Conservation (phyloP, 2,329 filamentous ascomycete genomes). For the Nemania abortiva region DNA sequence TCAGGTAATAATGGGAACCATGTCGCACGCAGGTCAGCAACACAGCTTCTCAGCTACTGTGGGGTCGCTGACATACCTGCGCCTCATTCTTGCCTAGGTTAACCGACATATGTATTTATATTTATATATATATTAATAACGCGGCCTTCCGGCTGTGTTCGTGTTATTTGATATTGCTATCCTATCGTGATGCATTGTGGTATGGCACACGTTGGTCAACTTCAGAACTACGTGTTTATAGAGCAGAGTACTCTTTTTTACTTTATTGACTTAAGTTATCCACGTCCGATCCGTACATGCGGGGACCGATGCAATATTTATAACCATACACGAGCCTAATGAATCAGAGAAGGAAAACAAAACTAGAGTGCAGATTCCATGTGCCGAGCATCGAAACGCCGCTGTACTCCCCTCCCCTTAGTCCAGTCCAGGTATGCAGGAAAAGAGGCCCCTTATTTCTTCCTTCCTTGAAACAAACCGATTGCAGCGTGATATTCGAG, state of each 20-base stretch:
- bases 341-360: conserved; percentile 13
- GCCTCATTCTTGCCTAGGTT: conserved; percentile 8
- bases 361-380: conserved; percentile 42
- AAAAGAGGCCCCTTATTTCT: background rate
- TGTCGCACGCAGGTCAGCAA: background rate
- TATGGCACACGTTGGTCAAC: background rate
- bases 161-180: background rate
- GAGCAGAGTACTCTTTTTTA: no score
- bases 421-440: background rate
- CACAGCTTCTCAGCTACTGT: conserved; percentile 18
- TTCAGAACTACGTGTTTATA: no score
- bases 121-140: no score
- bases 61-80: conserved; percentile 19
- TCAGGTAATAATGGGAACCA: background rate
- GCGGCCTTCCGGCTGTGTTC: background rate
- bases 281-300: conserved; percentile 22
- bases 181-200: background rate
- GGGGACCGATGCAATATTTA: conserved; percentile 31
- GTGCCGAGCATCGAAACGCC: conserved; percentile 27
- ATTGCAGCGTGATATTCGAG: background rate
- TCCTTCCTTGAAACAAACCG: background rate
- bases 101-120: background rate
- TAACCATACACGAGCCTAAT: conserved; percentile 24
- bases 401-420: conserved; percentile 11
- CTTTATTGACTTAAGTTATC: no score